Evolutionary conservation across 768 basidiomycete species (phyloP).

Genomic region (Calocybe cyanea): DNA sequence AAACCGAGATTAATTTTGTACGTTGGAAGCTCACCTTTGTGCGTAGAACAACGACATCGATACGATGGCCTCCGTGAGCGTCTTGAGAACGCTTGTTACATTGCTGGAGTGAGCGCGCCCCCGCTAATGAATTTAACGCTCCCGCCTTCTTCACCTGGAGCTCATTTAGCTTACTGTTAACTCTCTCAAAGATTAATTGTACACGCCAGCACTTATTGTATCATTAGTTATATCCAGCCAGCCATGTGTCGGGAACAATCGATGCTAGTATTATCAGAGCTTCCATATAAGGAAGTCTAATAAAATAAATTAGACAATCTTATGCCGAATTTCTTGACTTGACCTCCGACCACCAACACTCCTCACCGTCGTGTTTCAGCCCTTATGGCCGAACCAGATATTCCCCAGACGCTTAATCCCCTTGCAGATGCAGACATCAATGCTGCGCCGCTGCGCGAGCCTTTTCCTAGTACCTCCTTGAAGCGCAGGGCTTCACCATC

Average conservation of each 20-base stretch:
- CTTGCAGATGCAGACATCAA: conserved; percentile 17
- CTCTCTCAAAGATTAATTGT: conserved; percentile 8
- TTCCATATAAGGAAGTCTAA: conserved; percentile 18
- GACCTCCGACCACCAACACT: conserved; percentile 17
- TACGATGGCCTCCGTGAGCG: conserved; percentile 44
- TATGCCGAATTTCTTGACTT: conserved; percentile 14
- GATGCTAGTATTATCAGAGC: conserved; percentile 13
- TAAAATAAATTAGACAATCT: conserved; percentile 18
- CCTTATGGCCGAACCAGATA: conserved; percentile 13
- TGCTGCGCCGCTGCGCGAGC: conserved; percentile 9
- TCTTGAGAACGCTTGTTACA: conserved; percentile 41
- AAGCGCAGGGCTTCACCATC: conserved; percentile 65
- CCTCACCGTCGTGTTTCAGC: conserved; percentile 1
- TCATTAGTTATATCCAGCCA: conserved; percentile 7
- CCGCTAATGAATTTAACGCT: conserved; percentile 35
- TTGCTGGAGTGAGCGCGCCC: conserved; percentile 44
- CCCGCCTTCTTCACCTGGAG: conserved; percentile 22
- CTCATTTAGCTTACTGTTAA: conserved; percentile 20
- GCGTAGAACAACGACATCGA: conserved; percentile 47
- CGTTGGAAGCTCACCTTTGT: conserved; percentile 10
- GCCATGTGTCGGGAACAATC: conserved; percentile 1
- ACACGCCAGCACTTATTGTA: conserved; percentile 9
- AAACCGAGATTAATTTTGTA: neutral
- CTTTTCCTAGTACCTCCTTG: conserved; percentile 20
- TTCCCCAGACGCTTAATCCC: conserved; percentile 14